Percentiles rank a stretch among this genome's conserved stretches.
These are phyloP conservation scores for Alnus rubra DNA, from an alignment of 306 rosid genomes.

Conservation along the genomic window DNA sequence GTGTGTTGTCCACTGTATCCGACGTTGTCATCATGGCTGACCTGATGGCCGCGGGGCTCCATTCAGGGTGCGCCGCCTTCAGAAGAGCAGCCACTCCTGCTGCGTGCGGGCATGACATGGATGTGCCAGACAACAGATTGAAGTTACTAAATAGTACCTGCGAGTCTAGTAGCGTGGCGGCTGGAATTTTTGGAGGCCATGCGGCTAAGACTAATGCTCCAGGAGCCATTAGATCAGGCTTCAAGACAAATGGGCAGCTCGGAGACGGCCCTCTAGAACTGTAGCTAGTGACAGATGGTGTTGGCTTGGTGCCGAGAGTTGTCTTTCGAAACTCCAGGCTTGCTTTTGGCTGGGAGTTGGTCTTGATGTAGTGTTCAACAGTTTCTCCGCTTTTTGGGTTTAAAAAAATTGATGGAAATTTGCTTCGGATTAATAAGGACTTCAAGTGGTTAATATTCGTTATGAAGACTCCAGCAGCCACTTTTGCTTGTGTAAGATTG, in stretches of 20 bases:
- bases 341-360: conserved; percentile 38
- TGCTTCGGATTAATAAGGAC: background rate
- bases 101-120: conserved; percentile 82
- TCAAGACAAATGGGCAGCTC: conserved; percentile 62
- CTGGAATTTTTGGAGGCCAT: conserved; percentile 57
- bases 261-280: conserved; percentile 79
- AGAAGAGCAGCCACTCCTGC: conserved; percentile 69
- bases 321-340: conserved; percentile 48
- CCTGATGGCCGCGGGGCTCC: conserved; percentile 80
- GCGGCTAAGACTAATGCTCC: conserved; percentile 71
- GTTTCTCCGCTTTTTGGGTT: conserved; percentile 40
- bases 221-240: conserved; percentile 79
- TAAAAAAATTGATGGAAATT: conserved; percentile 36
- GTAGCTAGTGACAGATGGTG: conserved; percentile 57
- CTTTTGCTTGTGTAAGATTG: conserved; percentile 24
- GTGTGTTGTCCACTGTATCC: conserved; percentile 44
- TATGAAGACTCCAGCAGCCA: conserved; percentile 55
- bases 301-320: conserved; percentile 43
- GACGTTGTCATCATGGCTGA: conserved; percentile 84
- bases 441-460: conserved; percentile 37
- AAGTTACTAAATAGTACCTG: conserved; percentile 26
- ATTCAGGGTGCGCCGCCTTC: conserved; percentile 45
- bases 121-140: conserved; percentile 62
- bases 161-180: background rate
- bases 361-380: conserved; percentile 45